Evolutionary conservation across 306 rosid species (phyloP).

Genomic region (Albizia julibrissin): DNA sequence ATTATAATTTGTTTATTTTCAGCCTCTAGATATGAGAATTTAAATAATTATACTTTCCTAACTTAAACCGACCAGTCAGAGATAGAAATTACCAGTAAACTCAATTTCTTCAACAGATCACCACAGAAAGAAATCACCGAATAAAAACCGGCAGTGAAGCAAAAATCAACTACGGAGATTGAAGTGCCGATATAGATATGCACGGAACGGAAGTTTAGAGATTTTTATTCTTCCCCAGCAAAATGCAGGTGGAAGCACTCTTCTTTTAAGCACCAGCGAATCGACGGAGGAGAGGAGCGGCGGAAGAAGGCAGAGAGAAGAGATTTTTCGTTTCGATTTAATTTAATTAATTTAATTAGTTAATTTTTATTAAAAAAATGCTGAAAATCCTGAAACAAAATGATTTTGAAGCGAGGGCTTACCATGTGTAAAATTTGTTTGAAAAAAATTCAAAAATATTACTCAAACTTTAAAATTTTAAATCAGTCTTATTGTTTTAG

Average conservation of each 20-base stretch:
- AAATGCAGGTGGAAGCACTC: neutral
- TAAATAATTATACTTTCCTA: neutral
- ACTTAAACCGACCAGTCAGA: neutral
- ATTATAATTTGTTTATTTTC: neutral
- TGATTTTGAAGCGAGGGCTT: no score
- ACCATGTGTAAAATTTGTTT: no score
- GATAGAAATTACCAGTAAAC: neutral
- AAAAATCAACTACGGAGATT: neutral
- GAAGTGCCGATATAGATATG: neutral
- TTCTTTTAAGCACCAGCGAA: neutral
- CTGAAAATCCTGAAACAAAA: no score
- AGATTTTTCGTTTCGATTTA: no score
- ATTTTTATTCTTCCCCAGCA: neutral
- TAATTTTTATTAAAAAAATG: no score
- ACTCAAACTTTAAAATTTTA: no score
- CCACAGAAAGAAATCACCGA: neutral
- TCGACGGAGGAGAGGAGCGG: neutral
- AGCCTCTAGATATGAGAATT: neutral
- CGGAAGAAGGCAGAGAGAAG: neutral
- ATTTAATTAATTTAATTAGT: no score
- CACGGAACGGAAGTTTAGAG: neutral
- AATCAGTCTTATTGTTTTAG: no score
- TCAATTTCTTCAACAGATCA: neutral
- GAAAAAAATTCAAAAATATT: no score
- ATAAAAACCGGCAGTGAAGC: neutral